Conservation (phyloP, 2,329 filamentous ascomycete genomes). For the Aspergillus costaricaensis region DNA sequence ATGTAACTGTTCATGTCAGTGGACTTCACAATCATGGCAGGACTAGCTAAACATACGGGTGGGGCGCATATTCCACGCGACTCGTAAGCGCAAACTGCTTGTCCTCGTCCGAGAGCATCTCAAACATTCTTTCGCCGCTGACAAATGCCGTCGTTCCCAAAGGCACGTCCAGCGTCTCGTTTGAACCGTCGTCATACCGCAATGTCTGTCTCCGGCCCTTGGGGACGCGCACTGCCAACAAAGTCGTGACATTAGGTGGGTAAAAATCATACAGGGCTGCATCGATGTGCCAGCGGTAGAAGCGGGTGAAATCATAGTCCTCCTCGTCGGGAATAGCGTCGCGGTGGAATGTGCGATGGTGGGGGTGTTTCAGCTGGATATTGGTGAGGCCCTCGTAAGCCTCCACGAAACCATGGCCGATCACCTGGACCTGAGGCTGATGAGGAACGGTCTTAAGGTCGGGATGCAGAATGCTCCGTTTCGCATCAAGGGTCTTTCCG, state of each 20-base stretch:
- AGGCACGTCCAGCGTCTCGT: conserved; percentile 66
- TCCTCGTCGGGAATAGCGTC: conserved; percentile 62
- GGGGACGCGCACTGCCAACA: conserved; percentile 74
- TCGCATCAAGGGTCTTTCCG: conserved; percentile 70
- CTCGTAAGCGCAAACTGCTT: conserved; percentile 68
- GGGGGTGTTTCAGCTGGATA: conserved; percentile 70
- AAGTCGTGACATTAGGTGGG: conserved; percentile 71
- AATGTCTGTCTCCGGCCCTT: conserved; percentile 65
- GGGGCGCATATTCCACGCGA: conserved; percentile 72
- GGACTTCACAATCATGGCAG: background rate
- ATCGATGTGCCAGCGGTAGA: conserved; percentile 81
- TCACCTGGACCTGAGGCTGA: conserved; percentile 78
- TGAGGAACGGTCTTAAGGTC: conserved; percentile 79
- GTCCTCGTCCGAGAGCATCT: conserved; percentile 64
- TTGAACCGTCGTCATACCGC: conserved; percentile 71
- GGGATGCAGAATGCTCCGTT: conserved; percentile 69
- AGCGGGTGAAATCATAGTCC: conserved; percentile 59
- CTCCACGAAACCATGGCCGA: conserved; percentile 71
- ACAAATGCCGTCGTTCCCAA: conserved; percentile 77
- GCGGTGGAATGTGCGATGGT: conserved; percentile 75
- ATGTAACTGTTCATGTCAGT: conserved; percentile 52
- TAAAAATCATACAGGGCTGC: conserved; percentile 74
- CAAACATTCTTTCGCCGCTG: conserved; percentile 70
- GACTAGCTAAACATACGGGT: conserved; percentile 55
- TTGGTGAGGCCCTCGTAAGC: conserved; percentile 71